A percentile compares a stretch with the other conserved stretches of the same genome.
Evolutionary conservation across 2,329 filamentous ascomycete genomes (phyloP).

Genomic region (Aspergillus neoniger): DNA sequence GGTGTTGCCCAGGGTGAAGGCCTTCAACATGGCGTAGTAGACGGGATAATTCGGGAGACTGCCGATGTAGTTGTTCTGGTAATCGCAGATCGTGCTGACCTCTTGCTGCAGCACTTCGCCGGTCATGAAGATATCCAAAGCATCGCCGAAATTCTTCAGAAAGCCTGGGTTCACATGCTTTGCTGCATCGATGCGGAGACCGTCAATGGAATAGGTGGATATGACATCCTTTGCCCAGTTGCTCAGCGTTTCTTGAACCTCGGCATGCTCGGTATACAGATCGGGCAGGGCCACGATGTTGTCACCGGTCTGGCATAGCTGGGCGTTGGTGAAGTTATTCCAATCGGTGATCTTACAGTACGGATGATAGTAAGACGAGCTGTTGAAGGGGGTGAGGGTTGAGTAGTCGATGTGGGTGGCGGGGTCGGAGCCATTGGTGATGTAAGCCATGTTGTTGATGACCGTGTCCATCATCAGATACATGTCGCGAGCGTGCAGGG

Average conservation of each 20-base stretch:
- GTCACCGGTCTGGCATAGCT: slow-evolving; percentile 56
- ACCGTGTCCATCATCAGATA: slow-evolving; percentile 57
- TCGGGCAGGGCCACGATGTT: slow-evolving; percentile 50
- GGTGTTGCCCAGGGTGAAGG: slow-evolving; percentile 37
- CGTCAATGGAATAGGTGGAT: slow-evolving; percentile 51
- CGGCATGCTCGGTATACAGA: slow-evolving; percentile 47
- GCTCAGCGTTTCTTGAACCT: slow-evolving; percentile 44
- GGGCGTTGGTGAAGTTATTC: slow-evolving; percentile 36
- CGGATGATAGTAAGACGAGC: slow-evolving; percentile 28
- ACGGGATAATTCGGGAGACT: slow-evolving; percentile 53
- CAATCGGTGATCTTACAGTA: slow-evolving; percentile 38
- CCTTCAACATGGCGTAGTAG: slow-evolving; percentile 38
- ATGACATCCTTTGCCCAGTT: slow-evolving; percentile 46
- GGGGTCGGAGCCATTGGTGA: slow-evolving; percentile 30
- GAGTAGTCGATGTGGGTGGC: slow-evolving; percentile 29
- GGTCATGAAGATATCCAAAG: slow-evolving; percentile 46
- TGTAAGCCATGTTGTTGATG: slow-evolving; percentile 51
- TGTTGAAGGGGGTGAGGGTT: slow-evolving; percentile 30
- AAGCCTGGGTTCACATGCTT: slow-evolving; percentile 50
- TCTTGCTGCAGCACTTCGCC: slow-evolving; percentile 50
- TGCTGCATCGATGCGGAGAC: slow-evolving; percentile 54
- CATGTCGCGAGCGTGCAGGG: slow-evolving; percentile 51
- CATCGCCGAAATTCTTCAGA: slow-evolving; percentile 40
- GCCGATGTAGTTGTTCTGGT: slow-evolving; percentile 42
- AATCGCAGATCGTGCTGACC: slow-evolving; percentile 41